Evolutionary conservation across 202 grass and related monocot species (phyloP), one percentile per base, ranked within the genome.

Genomic region (Cymbopogon flexuosus): DNA sequence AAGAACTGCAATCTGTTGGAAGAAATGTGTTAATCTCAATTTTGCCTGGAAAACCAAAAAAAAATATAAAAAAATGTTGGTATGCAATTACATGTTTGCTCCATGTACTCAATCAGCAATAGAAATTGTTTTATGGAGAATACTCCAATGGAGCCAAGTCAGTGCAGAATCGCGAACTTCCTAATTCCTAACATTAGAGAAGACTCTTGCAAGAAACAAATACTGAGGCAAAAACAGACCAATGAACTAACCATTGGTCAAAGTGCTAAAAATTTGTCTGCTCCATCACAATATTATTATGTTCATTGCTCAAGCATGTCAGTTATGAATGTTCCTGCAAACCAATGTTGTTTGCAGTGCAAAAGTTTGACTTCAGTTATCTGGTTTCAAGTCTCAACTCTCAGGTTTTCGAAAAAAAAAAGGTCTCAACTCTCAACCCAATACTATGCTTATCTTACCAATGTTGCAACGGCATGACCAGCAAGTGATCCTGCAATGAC

Each of bases 391-490:
- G 8, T 84, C 19, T 80, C 40, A 72, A 70, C 5, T 57, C 52
- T 57, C 52, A 56, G n/a, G n/a, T n/a, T n/a, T n/a, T n/a, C n/a
- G n/a, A n/a, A n/a, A n/a, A n/a, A n/a, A n/a, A n/a, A n/a, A n/a
- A n/a, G n/a, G 8, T 84, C 19, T 80, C 40, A 72, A 70, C 5
- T 57, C 52, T 57, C 52, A 56, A 56, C 52, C 19, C 76, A 75
- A 19, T 60, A 52, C 3, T 58, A 15, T 78, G 29, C 5, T 73
- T 39, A 80, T 83, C 69, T 83, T 95, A 98, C 96, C 92, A 95
- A 77, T 83, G 96, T 98, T 67, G 96, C 96, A 83, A 95, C 16
- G 57, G 90, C 96, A 89, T 93, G 96, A 63, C 96, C 96, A 83
- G 90, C 92, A 42, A 95, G 82, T 42, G 96, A 84, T 51, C 96